These are phyloP conservation scores for Solanum rostratum DNA, from an alignment of 257 asterid genomes.

Conservation along the genomic window DNA sequence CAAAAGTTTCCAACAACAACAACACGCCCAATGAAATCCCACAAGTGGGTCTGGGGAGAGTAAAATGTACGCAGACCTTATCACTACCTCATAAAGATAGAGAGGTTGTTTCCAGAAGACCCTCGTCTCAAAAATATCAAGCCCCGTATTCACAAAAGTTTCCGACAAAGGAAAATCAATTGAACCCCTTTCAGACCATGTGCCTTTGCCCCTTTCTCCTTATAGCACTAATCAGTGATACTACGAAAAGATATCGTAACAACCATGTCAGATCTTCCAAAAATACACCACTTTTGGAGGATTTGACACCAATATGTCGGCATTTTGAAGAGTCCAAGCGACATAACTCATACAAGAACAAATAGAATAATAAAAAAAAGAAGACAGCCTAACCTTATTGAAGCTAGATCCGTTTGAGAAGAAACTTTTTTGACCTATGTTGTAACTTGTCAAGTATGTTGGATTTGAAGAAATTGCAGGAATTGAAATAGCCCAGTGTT, in stretches of 20 bases:
- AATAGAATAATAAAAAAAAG: background rate
- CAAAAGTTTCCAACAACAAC: background rate
- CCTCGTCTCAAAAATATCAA: too few relatives aligned
- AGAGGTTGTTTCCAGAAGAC: too few relatives aligned
- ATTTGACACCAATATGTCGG: too few relatives aligned
- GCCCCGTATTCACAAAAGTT: background rate
- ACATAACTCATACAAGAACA: background rate
- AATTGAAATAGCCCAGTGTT: constrained; percentile 5
- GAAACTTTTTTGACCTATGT: constrained; percentile 22
- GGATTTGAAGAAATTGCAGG: constrained; percentile 5
- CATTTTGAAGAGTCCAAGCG: background rate
- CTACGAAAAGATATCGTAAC: background rate
- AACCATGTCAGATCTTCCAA: background rate
- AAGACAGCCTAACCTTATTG: constrained; percentile 25
- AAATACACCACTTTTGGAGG: too few relatives aligned
- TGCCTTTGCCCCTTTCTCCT: background rate
- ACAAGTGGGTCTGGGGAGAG: too few relatives aligned
- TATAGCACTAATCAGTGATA: background rate
- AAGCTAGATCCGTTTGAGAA: constrained; percentile 20
- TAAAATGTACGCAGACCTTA: too few relatives aligned
- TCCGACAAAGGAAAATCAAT: background rate
- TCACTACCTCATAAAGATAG: too few relatives aligned
- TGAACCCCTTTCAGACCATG: background rate
- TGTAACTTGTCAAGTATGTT: background rate
- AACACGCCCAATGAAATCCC: too few relatives aligned